phyloP scores from a whole-genome alignment of 2,329 filamentous ascomycete genomes.

The Myriangium duriaei region DNA sequence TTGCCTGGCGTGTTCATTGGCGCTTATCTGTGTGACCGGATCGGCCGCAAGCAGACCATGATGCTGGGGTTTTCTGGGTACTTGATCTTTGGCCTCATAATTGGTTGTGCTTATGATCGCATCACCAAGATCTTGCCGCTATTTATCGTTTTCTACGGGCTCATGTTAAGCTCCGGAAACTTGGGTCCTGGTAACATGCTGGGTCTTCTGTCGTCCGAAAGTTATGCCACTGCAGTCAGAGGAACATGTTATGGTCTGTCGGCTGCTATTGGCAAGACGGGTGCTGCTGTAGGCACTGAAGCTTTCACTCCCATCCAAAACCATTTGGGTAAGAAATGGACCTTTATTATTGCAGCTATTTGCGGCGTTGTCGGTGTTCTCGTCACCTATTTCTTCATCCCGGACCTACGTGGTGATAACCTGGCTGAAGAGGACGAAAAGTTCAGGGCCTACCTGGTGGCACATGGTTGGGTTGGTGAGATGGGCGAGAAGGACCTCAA shows the following conservation, averaged over 20 bases:
- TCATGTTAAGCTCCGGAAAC: conserved; percentile 39
- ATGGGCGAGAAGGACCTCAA: conserved; percentile 32
- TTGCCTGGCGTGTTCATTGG: conserved; percentile 40
- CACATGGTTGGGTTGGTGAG: conserved; percentile 35
- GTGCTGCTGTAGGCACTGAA: conserved; percentile 40
- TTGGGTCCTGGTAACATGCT: conserved; percentile 41
- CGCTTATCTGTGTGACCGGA: conserved; percentile 34
- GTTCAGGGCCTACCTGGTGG: conserved; percentile 33
- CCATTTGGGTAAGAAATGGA: conserved; percentile 37
- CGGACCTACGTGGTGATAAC: conserved; percentile 35
- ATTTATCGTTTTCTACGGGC: conserved; percentile 42
- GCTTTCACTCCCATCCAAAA: conserved; percentile 32
- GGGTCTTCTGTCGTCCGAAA: conserved; percentile 39
- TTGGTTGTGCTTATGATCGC: conserved; percentile 36
- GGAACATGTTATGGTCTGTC: conserved; percentile 40
- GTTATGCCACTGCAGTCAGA: conserved; percentile 39
- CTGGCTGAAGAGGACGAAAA: conserved; percentile 31
- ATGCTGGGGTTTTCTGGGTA: conserved; percentile 39
- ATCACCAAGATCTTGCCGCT: conserved; percentile 35
- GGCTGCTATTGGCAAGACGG: conserved; percentile 40
- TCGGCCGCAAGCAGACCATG: conserved; percentile 40
- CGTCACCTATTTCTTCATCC: conserved; percentile 38
- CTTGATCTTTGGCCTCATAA: conserved; percentile 40
- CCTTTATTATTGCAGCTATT: conserved; percentile 41
- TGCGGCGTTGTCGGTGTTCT: conserved; percentile 36